These are phyloP conservation scores for Trichoderma endophyticum DNA, from an alignment of 2,329 filamentous ascomycete genomes.

Conservation along the genomic window DNA sequence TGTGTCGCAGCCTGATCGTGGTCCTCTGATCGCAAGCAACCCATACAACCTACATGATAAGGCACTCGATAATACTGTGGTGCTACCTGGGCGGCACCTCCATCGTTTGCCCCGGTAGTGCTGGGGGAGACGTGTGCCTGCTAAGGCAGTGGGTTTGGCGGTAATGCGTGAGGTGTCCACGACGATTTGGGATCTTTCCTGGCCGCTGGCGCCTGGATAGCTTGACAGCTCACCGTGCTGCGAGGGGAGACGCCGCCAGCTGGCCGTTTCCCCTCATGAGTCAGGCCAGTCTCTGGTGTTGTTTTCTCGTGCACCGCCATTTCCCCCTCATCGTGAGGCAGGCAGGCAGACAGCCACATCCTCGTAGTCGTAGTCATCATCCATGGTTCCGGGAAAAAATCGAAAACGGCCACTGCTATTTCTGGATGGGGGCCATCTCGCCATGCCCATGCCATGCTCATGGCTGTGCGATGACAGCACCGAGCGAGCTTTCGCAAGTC, in stretches of 20 bases:
- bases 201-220: slow-evolving; percentile 7
- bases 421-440: background rate
- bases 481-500: background rate
- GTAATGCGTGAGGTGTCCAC: background rate
- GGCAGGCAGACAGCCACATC: background rate
- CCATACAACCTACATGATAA: slow-evolving; percentile 3
- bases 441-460: background rate
- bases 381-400: background rate
- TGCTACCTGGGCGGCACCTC: background rate
- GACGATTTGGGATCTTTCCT: background rate
- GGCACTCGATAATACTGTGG: background rate
- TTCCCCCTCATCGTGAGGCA: background rate
- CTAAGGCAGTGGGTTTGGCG: background rate
- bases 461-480: slow-evolving; percentile 14
- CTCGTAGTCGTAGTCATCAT: no score
- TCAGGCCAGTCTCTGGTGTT: background rate
- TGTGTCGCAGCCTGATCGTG: slow-evolving; percentile 11
- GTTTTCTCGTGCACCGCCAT: slow-evolving; percentile 5
- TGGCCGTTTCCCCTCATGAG: slow-evolving; percentile 15
- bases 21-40: background rate
- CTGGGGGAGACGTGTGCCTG: background rate
- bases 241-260: slow-evolving; percentile 2
- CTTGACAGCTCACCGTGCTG: background rate
- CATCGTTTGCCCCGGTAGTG: background rate
- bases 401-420: slow-evolving; percentile 12